Percentiles rank a stretch among this genome's conserved stretches.
Conservation (phyloP, 2,329 filamentous ascomycete genomes). For the Neurospora sp. region DNA sequence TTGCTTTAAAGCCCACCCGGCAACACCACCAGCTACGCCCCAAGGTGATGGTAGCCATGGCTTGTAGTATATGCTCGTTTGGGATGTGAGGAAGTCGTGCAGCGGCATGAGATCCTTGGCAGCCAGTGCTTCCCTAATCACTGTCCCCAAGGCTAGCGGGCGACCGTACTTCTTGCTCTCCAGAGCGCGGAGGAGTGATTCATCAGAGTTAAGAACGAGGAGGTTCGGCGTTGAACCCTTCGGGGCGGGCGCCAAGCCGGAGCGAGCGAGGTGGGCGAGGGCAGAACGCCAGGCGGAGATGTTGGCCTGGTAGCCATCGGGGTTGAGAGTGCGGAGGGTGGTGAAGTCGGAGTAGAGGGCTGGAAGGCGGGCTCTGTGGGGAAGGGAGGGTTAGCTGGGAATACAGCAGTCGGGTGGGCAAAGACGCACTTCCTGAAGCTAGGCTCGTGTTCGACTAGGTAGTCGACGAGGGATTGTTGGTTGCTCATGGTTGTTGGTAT, state of each 20-base stretch:
- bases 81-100: conserved; percentile 53
- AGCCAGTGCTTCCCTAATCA: conserved; percentile 63
- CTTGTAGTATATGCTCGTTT: conserved; percentile 61
- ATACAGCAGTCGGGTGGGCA: neutral
- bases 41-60: conserved; percentile 21
- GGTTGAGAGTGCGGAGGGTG: conserved; percentile 19
- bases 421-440: conserved; percentile 19
- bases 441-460: conserved; percentile 22
- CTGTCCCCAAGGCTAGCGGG: conserved; percentile 70
- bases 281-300: conserved; percentile 26
- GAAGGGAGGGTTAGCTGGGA: conserved; percentile 5
- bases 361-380: conserved; percentile 18
- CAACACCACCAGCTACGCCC: conserved; percentile 52
- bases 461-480: conserved; percentile 17
- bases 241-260: conserved; percentile 22
- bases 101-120: conserved; percentile 61
- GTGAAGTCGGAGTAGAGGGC: conserved; percentile 23
- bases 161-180: conserved; percentile 70
- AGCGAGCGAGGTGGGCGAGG: conserved; percentile 21
- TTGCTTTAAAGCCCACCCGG: conserved; percentile 67
- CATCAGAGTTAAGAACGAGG: conserved; percentile 44
- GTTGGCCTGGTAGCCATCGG: conserved; percentile 23
- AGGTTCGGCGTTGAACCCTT: conserved; percentile 29
- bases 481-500: neutral
- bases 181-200: conserved; percentile 59